Conservation (phyloP, 768 basidiomycete genomes). For the Austroboletus festivus region DNA sequence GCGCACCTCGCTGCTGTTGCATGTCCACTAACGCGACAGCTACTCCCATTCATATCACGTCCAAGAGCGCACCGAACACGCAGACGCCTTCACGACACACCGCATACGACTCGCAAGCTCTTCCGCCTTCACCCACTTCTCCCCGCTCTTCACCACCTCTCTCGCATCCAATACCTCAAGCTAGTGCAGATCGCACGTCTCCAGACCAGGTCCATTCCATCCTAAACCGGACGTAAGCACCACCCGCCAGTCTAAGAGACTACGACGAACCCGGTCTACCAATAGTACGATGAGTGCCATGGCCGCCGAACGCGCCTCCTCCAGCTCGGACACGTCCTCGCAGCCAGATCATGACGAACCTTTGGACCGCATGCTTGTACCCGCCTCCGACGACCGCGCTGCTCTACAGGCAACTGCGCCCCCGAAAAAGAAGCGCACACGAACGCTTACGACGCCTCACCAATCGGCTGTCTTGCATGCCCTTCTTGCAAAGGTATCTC, state of each 20-base stretch:
- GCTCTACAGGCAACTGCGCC: conserved; percentile 30
- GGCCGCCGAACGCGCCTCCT: conserved; percentile 24
- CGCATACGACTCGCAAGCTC: conserved; percentile 15
- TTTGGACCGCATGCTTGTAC: too few species aligned
- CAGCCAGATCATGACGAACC: conserved; percentile 44
- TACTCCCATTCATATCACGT: conserved; percentile 26
- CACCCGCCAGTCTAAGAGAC: conserved; percentile 16
- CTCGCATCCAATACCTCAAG: too few species aligned
- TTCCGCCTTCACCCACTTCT: neutral
- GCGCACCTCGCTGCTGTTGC: conserved; percentile 11
- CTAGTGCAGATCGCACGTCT: conserved; percentile 14
- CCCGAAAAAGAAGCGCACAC: conserved; percentile 66
- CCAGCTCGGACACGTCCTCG: conserved; percentile 43
- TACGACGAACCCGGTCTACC: conserved; percentile 3
- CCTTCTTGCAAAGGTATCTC: conserved; percentile 74
- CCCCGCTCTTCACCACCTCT: too few species aligned
- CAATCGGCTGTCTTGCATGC: conserved; percentile 87
- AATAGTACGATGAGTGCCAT: too few species aligned
- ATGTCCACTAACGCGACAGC: conserved; percentile 25
- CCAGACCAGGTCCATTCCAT: conserved; percentile 14
- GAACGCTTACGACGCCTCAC: conserved; percentile 84
- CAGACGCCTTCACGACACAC: conserved; percentile 18
- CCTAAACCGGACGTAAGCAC: conserved; percentile 22
- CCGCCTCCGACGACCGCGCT: too few species aligned
- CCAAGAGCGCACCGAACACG: conserved; percentile 10